Evolutionary conservation across 1,284 basidiomycete species (phyloP).

Genomic region (Rhodotorula sp.): DNA sequence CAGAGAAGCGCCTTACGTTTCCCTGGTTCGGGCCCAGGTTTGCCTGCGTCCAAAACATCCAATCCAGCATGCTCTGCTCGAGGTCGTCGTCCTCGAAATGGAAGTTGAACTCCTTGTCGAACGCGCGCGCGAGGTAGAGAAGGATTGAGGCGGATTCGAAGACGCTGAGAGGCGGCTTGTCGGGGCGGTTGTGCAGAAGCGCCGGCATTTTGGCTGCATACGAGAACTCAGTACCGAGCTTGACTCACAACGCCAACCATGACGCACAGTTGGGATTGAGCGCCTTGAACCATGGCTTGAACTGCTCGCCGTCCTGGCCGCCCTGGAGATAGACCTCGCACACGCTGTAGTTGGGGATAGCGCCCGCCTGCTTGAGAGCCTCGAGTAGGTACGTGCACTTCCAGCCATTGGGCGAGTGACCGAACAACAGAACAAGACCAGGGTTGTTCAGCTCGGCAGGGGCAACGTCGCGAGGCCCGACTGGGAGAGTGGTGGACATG

Average conservation of each 20-base stretch:
- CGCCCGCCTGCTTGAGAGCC: constrained; percentile 16
- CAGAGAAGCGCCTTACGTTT: neutral
- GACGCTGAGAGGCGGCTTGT: constrained; percentile 18
- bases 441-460: constrained; percentile 18
- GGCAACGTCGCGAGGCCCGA: constrained; percentile 6
- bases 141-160: constrained; percentile 32
- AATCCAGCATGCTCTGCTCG: constrained; percentile 23
- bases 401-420: constrained; percentile 27
- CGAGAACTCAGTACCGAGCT: neutral
- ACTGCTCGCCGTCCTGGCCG: constrained; percentile 21
- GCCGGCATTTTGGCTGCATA: constrained; percentile 33
- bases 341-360: constrained; percentile 21
- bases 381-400: constrained; percentile 22
- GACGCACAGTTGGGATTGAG: constrained; percentile 40
- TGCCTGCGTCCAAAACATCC: constrained; percentile 22
- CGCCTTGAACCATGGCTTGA: constrained; percentile 23
- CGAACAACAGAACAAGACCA: constrained; percentile 30
- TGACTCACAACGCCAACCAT: no score
- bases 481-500: constrained; percentile 8
- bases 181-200: constrained; percentile 23
- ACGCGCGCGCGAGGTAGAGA: constrained; percentile 25
- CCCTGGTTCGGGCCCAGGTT: neutral
- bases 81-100: constrained; percentile 33
- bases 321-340: constrained; percentile 16
- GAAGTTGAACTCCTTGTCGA: constrained; percentile 19